These are phyloP conservation scores for Phyllostachys edulis DNA, from an alignment of 176 grass and related monocot genomes.

Conservation along the genomic window DNA sequence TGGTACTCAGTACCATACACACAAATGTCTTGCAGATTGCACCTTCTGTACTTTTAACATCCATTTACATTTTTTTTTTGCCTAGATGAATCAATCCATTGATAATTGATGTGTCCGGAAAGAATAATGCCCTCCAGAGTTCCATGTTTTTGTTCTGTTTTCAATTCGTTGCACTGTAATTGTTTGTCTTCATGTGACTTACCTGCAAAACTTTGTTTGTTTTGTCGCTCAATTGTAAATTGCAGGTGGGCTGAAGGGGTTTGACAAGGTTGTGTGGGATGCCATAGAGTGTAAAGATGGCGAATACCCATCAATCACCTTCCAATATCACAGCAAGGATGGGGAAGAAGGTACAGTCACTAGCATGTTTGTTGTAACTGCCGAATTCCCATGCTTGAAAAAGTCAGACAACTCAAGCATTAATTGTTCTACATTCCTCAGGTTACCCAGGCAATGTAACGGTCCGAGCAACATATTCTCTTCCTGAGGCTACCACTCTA, in stretches of 20 bases:
- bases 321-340: conserved; percentile 76
- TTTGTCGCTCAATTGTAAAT: conserved; percentile 10
- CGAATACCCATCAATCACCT: conserved; percentile 69
- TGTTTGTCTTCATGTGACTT: background rate
- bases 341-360: conserved; percentile 70
- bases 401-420: background rate
- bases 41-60: background rate
- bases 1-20: background rate
- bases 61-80: background rate
- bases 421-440: conserved; percentile 19
- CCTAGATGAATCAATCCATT: background rate
- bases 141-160: background rate
- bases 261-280: conserved; percentile 86
- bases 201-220: background rate
- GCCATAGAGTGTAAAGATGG: conserved; percentile 56
- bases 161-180: background rate
- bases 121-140: background rate
- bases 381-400: background rate
- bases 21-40: background rate
- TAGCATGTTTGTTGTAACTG: conserved; percentile 13
- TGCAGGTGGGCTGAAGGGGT: conserved; percentile 74
- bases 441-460: conserved; percentile 79
- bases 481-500: conserved; percentile 52
- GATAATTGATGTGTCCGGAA: background rate
- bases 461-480: conserved; percentile 61